phyloP scores from a whole-genome alignment of 441 rosid genomes.

The Mallotus japonicus region DNA sequence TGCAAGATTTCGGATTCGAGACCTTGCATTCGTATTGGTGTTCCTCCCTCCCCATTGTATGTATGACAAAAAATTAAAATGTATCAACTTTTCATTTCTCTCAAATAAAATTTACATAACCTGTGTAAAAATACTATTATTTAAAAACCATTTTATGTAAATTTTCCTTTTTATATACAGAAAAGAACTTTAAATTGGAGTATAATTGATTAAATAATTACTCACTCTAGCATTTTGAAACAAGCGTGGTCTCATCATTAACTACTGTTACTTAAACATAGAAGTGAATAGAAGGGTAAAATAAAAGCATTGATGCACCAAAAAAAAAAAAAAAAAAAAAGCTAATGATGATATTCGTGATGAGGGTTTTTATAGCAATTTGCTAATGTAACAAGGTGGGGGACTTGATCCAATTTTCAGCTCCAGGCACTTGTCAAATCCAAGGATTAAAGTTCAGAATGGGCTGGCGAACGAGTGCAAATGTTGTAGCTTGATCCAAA shows the following conservation, averaged over 20 bases:
- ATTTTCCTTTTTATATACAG: no score
- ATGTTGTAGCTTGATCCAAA: no score
- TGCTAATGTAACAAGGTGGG: not conserved
- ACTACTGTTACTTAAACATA: not conserved
- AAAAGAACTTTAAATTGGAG: no score
- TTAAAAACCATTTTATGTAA: no score
- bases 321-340: not conserved
- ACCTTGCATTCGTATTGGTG: no score
- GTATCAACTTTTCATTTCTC: no score
- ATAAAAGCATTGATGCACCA: not conserved
- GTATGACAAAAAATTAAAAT: no score
- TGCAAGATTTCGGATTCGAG: no score
- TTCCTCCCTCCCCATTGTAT: no score
- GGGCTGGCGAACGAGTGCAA: not conserved
- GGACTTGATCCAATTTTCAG: not conserved
- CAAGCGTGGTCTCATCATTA: not conserved
- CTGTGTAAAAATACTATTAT: no score
- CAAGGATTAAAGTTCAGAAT: not conserved
- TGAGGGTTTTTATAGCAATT: not conserved
- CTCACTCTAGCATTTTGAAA: not conserved
- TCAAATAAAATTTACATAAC: no score
- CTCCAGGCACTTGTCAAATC: not conserved
- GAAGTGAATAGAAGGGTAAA: not conserved
- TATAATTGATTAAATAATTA: no score
- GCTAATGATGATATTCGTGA: conserved; percentile 6